Conservation (phyloP, 257 asterid genomes). For the Solanum chaucha region DNA sequence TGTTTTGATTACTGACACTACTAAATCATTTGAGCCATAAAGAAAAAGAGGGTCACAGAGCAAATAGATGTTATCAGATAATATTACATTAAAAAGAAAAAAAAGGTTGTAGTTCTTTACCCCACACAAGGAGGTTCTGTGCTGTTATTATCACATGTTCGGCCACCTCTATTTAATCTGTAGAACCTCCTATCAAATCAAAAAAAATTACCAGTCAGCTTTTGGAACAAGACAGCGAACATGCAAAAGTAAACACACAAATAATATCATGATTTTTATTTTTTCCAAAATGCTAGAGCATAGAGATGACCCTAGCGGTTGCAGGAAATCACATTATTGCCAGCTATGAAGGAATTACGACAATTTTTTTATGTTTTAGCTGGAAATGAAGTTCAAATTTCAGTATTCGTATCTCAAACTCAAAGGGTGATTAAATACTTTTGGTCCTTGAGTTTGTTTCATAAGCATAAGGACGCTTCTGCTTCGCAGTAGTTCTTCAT, state of each 20-base stretch:
- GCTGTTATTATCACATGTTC: conserved; percentile 48
- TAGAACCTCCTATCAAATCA: conserved; percentile 46
- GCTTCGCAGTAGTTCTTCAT: neutral
- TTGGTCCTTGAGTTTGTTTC: neutral
- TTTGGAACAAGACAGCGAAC: neutral
- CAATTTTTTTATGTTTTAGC: neutral
- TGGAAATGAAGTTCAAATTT: neutral
- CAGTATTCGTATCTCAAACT: neutral
- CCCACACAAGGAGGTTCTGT: conserved; percentile 87
- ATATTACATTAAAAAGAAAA: neutral
- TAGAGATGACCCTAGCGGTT: neutral
- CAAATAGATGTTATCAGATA: neutral
- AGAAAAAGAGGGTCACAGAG: neutral
- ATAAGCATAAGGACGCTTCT: neutral
- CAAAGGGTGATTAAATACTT: neutral
- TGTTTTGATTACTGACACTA: neutral
- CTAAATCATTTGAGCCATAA: neutral
- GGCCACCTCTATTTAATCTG: conserved; percentile 35
- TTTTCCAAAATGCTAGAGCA: neutral
- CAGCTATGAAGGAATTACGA: neutral
- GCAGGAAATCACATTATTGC: neutral
- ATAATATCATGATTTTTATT: neutral
- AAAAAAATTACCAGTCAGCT: neutral
- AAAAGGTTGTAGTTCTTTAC: conserved; percentile 25
- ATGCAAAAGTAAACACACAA: neutral